Conservation (phyloP, 2,329 filamentous ascomycete species). For the Colletotrichum sp. region DNA sequence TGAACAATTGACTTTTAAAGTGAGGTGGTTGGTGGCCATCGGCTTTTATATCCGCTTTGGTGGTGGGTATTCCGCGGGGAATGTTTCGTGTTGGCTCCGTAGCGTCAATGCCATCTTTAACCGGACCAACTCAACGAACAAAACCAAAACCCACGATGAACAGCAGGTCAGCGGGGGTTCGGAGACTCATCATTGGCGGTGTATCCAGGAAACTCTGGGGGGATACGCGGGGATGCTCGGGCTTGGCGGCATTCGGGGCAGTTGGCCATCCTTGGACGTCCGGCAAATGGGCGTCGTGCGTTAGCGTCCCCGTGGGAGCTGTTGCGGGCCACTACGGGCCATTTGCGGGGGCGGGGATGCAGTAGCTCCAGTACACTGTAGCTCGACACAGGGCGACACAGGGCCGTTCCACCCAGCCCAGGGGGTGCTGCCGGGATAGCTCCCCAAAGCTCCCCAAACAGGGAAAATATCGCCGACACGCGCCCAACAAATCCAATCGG, state of each 20-base stretch:
- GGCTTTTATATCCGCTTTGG: not conserved
- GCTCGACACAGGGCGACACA: not conserved
- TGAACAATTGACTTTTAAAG: not conserved
- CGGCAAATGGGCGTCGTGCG: not conserved
- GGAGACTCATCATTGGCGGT: not conserved
- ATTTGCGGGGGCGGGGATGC: slow-evolving; percentile 5
- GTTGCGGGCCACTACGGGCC: not conserved
- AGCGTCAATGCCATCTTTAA: not conserved
- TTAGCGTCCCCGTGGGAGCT: not conserved
- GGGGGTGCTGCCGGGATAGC: not conserved
- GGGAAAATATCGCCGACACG: slow-evolving; percentile 11
- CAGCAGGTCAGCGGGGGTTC: not conserved
- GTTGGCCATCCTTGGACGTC: slow-evolving; percentile 10
- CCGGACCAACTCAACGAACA: not conserved
- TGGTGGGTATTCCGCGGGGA: not conserved
- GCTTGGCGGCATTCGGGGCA: not conserved
- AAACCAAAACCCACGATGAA: not conserved
- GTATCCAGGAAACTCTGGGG: not conserved
- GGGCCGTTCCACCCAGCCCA: not conserved
- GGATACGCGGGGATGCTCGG: not conserved
- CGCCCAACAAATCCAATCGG: slow-evolving; percentile 9
- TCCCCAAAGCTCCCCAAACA: slow-evolving; percentile 8
- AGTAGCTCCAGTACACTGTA: slow-evolving; percentile 6
- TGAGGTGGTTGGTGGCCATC: not conserved
- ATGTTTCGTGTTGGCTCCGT: not conserved